Percentiles rank a stretch among this genome's conserved stretches.
These are phyloP conservation scores for Epichloe scottii DNA, from an alignment of 2,329 filamentous ascomycete genomes.

Conservation along the genomic window DNA sequence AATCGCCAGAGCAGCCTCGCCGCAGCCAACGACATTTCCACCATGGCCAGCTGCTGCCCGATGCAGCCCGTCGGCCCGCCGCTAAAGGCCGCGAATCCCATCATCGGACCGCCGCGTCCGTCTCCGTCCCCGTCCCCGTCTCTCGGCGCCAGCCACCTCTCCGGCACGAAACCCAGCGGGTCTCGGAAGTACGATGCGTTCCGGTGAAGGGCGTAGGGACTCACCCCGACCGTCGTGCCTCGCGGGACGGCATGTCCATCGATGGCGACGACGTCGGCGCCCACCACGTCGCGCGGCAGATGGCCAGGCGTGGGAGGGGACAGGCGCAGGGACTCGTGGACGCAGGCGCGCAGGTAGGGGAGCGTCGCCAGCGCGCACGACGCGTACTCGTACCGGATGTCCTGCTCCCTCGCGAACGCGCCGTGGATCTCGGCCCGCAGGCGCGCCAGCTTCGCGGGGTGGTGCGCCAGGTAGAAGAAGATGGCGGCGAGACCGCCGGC, in stretches of 20 bases:
- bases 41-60: not conserved
- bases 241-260: not conserved
- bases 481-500: constrained; percentile 8
- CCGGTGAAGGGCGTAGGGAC: constrained; percentile 1
- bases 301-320: constrained; percentile 11
- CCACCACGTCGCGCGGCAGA: constrained; percentile 9
- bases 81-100: not conserved
- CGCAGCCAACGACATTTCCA: not conserved
- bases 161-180: constrained; percentile 2
- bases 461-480: constrained; percentile 11
- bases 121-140: not conserved
- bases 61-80: constrained; percentile 3
- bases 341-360: constrained; percentile 13
- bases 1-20: not conserved
- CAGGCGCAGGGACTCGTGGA: constrained; percentile 14
- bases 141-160: constrained; percentile 2
- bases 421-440: constrained; percentile 7
- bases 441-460: constrained; percentile 5
- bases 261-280: not conserved
- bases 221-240: not conserved
- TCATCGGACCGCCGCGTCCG: not conserved
- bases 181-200: not conserved
- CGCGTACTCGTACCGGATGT: not conserved
- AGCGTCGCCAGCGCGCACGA: constrained; percentile 4
- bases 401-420: not conserved